phyloP scores from a whole-genome alignment of 768 basidiomycete species.

The Suillus paluster region DNA sequence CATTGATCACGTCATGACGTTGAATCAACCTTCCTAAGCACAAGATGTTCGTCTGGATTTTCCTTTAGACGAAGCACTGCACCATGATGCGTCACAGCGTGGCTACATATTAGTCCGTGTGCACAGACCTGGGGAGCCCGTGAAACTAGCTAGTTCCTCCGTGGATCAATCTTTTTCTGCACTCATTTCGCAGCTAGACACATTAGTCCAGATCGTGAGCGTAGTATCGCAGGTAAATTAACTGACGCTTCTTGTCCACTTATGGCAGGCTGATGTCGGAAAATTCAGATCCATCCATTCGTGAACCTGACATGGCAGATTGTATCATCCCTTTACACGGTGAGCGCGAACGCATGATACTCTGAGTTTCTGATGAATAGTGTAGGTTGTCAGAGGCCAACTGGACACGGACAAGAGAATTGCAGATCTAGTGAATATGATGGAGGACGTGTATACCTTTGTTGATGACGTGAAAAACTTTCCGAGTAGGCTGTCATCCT shows the following conservation, averaged over 20 bases:
- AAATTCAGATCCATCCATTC: conserved; percentile 29
- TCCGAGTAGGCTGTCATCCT: conserved; percentile 28
- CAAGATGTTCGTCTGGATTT: conserved; percentile 1
- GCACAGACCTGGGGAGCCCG: conserved; percentile 14
- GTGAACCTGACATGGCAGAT: conserved; percentile 33
- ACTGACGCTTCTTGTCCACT: not conserved
- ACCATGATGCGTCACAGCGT: not conserved
- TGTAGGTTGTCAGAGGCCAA: conserved; percentile 34
- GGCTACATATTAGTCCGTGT: conserved; percentile 23
- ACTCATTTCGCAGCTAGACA: conserved; percentile 27
- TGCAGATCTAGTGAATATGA: conserved; percentile 30
- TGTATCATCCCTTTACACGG: conserved; percentile 32
- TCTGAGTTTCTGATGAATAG: conserved; percentile 11
- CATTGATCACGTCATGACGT: not conserved
- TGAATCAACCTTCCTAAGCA: not conserved
- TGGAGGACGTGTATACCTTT: conserved; percentile 37
- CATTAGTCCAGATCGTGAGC: conserved; percentile 28
- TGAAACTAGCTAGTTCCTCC: conserved; percentile 1
- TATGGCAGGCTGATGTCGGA: not conserved
- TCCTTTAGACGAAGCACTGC: not conserved
- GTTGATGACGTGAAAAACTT: conserved; percentile 33
- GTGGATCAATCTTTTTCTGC: conserved; percentile 23
- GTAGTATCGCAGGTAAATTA: conserved; percentile 23
- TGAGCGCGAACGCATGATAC: not conserved
- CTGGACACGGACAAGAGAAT: conserved; percentile 29